Conservation (phyloP, 2,329 filamentous ascomycete species). For the Shiraia bambusicola region DNA sequence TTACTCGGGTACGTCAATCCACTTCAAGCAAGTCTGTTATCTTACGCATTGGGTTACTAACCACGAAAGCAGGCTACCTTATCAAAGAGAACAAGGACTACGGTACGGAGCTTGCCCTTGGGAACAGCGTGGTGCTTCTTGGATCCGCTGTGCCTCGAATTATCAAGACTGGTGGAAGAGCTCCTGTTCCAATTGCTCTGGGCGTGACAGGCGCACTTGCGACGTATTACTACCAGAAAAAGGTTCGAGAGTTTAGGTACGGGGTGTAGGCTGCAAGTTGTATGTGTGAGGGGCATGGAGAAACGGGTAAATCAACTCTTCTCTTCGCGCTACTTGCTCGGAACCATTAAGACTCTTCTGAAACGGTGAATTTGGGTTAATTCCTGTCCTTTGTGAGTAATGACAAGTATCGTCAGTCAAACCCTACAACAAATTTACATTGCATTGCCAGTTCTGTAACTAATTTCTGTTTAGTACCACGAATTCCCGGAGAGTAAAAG, state of each 20-base stretch:
- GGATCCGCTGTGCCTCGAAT: constrained; percentile 31
- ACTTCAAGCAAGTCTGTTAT: neutral
- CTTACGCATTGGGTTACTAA: neutral
- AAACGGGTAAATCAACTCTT: too few relatives aligned
- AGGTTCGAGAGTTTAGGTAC: constrained; percentile 33
- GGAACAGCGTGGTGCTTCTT: constrained; percentile 26
- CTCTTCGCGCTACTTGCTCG: too few relatives aligned
- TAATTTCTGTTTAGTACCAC: too few relatives aligned
- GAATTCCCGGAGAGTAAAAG: too few relatives aligned
- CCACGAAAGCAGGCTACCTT: constrained; percentile 18
- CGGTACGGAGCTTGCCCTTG: constrained; percentile 30
- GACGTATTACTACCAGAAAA: constrained; percentile 34
- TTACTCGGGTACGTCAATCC: constrained; percentile 20
- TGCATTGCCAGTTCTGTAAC: too few relatives aligned
- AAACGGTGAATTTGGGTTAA: too few relatives aligned
- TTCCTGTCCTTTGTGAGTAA: too few relatives aligned
- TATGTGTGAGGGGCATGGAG: too few relatives aligned
- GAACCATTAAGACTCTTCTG: too few relatives aligned
- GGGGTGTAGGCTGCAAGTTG: constrained; percentile 16
- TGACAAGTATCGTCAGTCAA: too few relatives aligned
- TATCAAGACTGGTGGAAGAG: constrained; percentile 29
- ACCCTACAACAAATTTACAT: too few relatives aligned
- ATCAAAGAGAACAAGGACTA: constrained; percentile 35
- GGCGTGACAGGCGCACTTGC: constrained; percentile 27
- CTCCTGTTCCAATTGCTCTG: constrained; percentile 29